A percentile compares a stretch with the other conserved stretches of the same genome.
phyloP scores from a whole-genome alignment of 2,329 filamentous ascomycete genomes.

The Colletotrichum plurivorum region DNA sequence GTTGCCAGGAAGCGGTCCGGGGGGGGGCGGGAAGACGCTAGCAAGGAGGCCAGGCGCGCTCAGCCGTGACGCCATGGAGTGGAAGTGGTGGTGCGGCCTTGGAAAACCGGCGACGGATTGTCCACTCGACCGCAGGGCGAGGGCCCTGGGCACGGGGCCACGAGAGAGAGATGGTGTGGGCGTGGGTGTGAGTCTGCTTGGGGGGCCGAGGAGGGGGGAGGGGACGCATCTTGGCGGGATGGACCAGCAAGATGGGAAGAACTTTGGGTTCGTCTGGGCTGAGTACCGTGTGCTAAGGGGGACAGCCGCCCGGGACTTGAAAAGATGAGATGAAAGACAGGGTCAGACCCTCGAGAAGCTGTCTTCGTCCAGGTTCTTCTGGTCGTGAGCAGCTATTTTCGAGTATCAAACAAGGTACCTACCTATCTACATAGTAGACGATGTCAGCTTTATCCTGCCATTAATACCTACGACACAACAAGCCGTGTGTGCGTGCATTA shows the following conservation, averaged over 20 bases:
- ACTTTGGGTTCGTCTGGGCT: conserved; percentile 16
- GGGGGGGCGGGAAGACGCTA: conserved; percentile 29
- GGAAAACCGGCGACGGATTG: conserved; percentile 19
- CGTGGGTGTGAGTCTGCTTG: conserved; percentile 17
- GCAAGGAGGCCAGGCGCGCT: conserved; percentile 27
- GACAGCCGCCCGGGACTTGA: background rate
- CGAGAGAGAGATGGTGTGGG: conserved; percentile 7
- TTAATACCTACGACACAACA: conserved; percentile 7
- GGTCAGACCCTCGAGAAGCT: conserved; percentile 8
- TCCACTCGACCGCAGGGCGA: conserved; percentile 26
- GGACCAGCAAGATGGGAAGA: conserved; percentile 16
- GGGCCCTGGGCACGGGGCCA: conserved; percentile 1
- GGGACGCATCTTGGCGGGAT: conserved; percentile 20
- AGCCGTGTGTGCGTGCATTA: conserved; percentile 10
- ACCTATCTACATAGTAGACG: background rate
- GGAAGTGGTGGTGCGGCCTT: conserved; percentile 22
- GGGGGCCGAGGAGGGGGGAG: background rate
- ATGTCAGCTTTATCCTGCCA: conserved; percentile 9
- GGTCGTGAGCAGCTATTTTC: conserved; percentile 4
- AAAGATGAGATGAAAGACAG: conserved; percentile 27
- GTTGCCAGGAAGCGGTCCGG: conserved; percentile 13
- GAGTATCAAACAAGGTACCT: conserved; percentile 3
- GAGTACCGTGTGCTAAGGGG: conserved; percentile 6
- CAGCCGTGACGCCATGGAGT: conserved; percentile 38
- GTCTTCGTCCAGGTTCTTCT: background rate